Percentiles rank a stretch among this genome's conserved stretches.
Conservation (phyloP, 805 yeast species). For the Huiozyma naganishii region DNA sequence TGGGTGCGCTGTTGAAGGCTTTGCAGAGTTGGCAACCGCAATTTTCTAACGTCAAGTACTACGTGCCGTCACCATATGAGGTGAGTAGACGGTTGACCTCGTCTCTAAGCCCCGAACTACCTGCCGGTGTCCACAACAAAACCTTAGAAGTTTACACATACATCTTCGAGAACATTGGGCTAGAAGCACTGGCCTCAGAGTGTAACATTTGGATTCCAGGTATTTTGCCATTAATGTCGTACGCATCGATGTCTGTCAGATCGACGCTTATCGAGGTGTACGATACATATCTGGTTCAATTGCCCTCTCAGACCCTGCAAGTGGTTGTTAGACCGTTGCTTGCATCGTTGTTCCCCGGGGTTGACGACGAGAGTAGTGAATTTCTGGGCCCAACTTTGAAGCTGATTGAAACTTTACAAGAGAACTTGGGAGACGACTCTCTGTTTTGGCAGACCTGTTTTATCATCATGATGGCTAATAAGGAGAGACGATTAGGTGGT, state of each 20-base stretch:
- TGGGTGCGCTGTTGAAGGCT: constrained; percentile 69
- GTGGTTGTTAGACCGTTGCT: constrained; percentile 57
- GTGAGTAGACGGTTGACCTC: constrained; percentile 65
- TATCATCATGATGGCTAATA: constrained; percentile 61
- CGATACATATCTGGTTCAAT: constrained; percentile 40
- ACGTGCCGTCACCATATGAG: constrained; percentile 57
- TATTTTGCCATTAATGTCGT: constrained; percentile 75
- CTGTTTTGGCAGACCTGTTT: constrained; percentile 84
- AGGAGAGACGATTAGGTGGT: constrained; percentile 77
- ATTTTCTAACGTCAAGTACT: constrained; percentile 31
- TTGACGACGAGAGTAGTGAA: constrained; percentile 89
- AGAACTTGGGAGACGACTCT: constrained; percentile 48
- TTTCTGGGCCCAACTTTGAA: constrained; percentile 51
- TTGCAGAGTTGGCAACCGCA: constrained; percentile 39
- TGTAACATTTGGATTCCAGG: constrained; percentile 87
- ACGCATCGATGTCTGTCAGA: constrained; percentile 81
- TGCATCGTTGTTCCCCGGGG: constrained; percentile 69
- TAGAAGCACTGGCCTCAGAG: constrained; percentile 41
- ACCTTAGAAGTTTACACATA: constrained; percentile 65
- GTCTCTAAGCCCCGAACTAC: constrained; percentile 71
- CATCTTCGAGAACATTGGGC: constrained; percentile 55
- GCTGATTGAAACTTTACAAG: constrained; percentile 50
- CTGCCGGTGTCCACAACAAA: constrained; percentile 93
- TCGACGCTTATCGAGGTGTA: constrained; percentile 62
- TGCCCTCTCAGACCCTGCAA: constrained; percentile 41